Percentiles rank a stretch among this genome's conserved stretches.
Conservation (phyloP, 768 basidiomycete genomes). For the Galerina sulciceps region DNA sequence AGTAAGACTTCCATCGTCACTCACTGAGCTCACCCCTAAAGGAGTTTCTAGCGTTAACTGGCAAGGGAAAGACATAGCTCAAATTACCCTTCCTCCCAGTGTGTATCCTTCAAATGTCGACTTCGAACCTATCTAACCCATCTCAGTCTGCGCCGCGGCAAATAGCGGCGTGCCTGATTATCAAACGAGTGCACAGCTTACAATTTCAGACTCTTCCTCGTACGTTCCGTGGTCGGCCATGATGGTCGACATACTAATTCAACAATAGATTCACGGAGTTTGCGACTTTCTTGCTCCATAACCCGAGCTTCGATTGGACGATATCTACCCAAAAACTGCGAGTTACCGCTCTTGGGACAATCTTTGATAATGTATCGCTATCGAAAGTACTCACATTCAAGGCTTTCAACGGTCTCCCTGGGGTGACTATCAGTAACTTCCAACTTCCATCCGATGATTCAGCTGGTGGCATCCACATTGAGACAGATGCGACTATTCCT, state of each 20-base stretch:
- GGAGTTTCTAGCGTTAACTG: conserved; percentile 52
- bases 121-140: neutral
- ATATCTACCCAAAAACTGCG: conserved; percentile 69
- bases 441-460: conserved; percentile 69
- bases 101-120: conserved; percentile 11
- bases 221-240: conserved; percentile 31
- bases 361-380: conserved; percentile 67
- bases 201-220: conserved; percentile 56
- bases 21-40: neutral
- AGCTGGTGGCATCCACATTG: conserved; percentile 71
- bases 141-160: conserved; percentile 66
- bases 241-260: neutral
- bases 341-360: conserved; percentile 66
- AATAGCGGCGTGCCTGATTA: conserved; percentile 71
- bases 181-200: conserved; percentile 50
- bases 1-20: conserved; percentile 37
- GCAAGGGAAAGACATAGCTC: conserved; percentile 66
- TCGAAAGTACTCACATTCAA: conserved; percentile 65
- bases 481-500: conserved; percentile 68
- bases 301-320: conserved; percentile 68
- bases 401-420: conserved; percentile 73
- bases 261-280: conserved; percentile 59
- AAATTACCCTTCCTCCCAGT: conserved; percentile 66
- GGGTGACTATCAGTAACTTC: conserved; percentile 74
- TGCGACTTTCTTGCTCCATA: conserved; percentile 68